These are phyloP conservation scores for Trichosporon sp. DNA, from an alignment of 1,284 basidiomycete genomes.

Conservation along the genomic window DNA sequence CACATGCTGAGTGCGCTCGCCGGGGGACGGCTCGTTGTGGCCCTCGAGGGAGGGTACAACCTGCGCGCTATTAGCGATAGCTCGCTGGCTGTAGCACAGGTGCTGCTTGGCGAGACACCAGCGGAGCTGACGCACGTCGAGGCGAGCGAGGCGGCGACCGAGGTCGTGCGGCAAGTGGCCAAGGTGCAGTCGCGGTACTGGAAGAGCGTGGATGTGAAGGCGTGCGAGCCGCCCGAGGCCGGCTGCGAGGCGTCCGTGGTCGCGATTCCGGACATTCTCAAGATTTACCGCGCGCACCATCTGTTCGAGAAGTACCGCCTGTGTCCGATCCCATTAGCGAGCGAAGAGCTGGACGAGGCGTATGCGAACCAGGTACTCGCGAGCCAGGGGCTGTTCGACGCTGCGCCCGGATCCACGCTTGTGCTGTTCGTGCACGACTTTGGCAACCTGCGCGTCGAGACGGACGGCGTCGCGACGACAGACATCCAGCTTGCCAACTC, in stretches of 20 bases:
- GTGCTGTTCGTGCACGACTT: constrained; percentile 87
- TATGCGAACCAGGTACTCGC: constrained; percentile 77
- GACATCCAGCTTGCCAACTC: constrained; percentile 72
- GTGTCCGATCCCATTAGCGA: constrained; percentile 72
- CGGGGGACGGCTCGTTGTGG: constrained; percentile 81
- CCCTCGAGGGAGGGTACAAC: constrained; percentile 97
- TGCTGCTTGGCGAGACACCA: constrained; percentile 80
- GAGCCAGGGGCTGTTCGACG: constrained; percentile 56
- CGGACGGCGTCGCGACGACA: constrained; percentile 65
- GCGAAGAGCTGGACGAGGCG: constrained; percentile 59
- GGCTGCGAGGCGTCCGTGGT: constrained; percentile 23
- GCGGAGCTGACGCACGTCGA: constrained; percentile 64
- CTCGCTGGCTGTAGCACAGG: constrained; percentile 75
- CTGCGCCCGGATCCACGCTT: constrained; percentile 53
- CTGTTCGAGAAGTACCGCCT: constrained; percentile 68
- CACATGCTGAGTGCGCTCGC: constrained; percentile 90
- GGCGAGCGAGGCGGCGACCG: constrained; percentile 71
- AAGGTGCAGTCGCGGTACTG: constrained; percentile 84
- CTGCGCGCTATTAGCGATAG: constrained; percentile 82
- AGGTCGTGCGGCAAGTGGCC: constrained; percentile 81
- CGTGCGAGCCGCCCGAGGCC: constrained; percentile 64
- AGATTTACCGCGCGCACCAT: constrained; percentile 74
- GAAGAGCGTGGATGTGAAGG: constrained; percentile 74
- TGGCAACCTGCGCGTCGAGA: constrained; percentile 76
- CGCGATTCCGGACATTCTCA: constrained; percentile 63